Conservation (phyloP, 2,329 filamentous ascomycete species). For the Nemania sp. region DNA sequence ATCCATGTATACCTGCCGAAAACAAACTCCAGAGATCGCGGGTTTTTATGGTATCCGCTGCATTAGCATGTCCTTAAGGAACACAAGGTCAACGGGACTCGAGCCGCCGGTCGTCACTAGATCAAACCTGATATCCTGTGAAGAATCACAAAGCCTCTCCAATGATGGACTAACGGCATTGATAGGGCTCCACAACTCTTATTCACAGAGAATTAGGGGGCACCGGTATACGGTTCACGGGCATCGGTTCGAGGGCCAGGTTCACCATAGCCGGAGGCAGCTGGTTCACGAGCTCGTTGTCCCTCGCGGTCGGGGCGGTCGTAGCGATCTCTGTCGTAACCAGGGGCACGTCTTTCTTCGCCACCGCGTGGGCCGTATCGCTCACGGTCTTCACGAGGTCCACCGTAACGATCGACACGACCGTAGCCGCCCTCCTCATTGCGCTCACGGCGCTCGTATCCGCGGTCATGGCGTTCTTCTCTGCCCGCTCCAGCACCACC, state of each 20-base stretch:
- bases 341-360: constrained; percentile 43
- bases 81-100: constrained; percentile 43
- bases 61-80: constrained; percentile 48
- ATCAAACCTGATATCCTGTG: constrained; percentile 39
- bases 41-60: constrained; percentile 50
- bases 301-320: constrained; percentile 61
- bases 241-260: constrained; percentile 57
- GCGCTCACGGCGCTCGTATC: constrained; percentile 63
- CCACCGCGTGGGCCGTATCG: constrained; percentile 45
- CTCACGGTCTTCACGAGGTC: constrained; percentile 47
- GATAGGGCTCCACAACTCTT: constrained; percentile 39
- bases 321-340: constrained; percentile 55
- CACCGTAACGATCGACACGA: constrained; percentile 49
- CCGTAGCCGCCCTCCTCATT: constrained; percentile 46
- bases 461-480: constrained; percentile 59
- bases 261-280: constrained; percentile 57
- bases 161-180: constrained; percentile 45
- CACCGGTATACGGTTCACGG: constrained; percentile 59
- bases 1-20: constrained; percentile 53
- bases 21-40: constrained; percentile 51
- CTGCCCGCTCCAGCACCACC: constrained; percentile 38
- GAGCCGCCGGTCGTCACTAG: constrained; percentile 30
- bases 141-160: constrained; percentile 42
- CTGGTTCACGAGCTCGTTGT: constrained; percentile 56
- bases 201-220: constrained; percentile 45